phyloP scores from a whole-genome alignment of 441 rosid species.

The Isatis lusitanica region DNA sequence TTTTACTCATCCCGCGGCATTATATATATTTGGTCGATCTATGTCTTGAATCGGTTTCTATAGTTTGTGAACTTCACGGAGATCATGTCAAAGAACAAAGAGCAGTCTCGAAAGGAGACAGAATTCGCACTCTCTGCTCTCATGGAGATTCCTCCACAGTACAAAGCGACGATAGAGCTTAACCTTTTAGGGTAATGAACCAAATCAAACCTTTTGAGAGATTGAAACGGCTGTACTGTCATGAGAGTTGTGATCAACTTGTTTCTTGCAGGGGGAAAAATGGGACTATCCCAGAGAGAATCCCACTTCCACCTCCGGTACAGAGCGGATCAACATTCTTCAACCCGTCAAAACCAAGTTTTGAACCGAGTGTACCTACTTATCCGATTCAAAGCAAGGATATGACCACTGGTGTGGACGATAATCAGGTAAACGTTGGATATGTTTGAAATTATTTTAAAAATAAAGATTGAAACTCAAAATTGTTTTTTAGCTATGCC shows the following conservation, averaged over 20 bases:
- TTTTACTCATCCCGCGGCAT: background rate
- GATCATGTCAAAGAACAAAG: slow-evolving; percentile 63
- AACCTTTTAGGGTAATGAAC: slow-evolving; percentile 53
- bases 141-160: slow-evolving; percentile 80
- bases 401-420: slow-evolving; percentile 41
- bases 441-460: background rate
- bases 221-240: background rate
- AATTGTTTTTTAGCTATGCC: slow-evolving; percentile 46
- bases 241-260: background rate
- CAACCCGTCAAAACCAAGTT: slow-evolving; percentile 39
- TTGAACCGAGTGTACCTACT: slow-evolving; percentile 45
- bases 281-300: slow-evolving; percentile 52
- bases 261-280: slow-evolving; percentile 42
- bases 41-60: background rate
- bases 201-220: background rate
- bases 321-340: slow-evolving; percentile 40
- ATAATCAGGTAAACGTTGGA: slow-evolving; percentile 49
- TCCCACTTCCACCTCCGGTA: slow-evolving; percentile 63
- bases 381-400: slow-evolving; percentile 41
- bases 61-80: slow-evolving; percentile 80
- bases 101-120: slow-evolving; percentile 54
- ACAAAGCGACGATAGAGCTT: slow-evolving; percentile 71
- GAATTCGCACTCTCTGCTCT: slow-evolving; percentile 71
- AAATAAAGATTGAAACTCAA: background rate
- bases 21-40: background rate